Base-by-base conservation (phyloP, 2,329 filamentous ascomycete species). In the Ceratocystis albifundus region DNA sequence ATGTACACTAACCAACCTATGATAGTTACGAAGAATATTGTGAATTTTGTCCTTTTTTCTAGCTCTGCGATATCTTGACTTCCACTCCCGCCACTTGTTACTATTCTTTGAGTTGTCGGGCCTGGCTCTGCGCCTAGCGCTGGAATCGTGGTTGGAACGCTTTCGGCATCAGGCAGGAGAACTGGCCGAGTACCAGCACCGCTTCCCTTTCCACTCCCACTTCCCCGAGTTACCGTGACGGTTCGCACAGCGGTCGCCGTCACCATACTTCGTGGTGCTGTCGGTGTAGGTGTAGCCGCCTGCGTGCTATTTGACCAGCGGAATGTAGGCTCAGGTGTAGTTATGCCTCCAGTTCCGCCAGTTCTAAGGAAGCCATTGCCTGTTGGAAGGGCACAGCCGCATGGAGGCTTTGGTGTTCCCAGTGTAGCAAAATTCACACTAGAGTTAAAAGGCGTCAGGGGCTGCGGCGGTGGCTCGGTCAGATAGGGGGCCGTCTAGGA, bases 371-470 rank as follows among this genome's bases (percentile, higher is more conserved):
- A 20, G 32, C 41, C 22, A 15, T 15, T 8, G 12, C 64, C 46
- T 7, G 62, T 64, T 32, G 62, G 46, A 20, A 25, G 46, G 3
- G 36, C 36, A 41, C 36, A 41, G 6, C 46, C 6, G 22, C 46
- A 50, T 64, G 22, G 12, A n/a, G 28, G n/a, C 32, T 22, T n/a
- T n/a, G 4, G 45, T 48, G 61, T 59, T 28, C 55, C 55, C 30
- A 66, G 44, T n/a, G 65, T 66, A 22, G 64, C 64, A 61, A 68
- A 68, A 45, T 68, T 53, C 28, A 68, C 66, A 7, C 63, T 68
- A 15, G 61, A 63, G 44, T 68, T 66, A n/a, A 68, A 64, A 5
- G 61, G 55, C 20, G 66, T 65, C 7, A 68, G 64, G 17, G 66
- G 66, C 4, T 63, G 48, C 17, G 66, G 66, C 4, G 66, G 66